phyloP scores from a whole-genome alignment of 192 early-diverging fungal genomes.

The Linderina pennispora region DNA sequence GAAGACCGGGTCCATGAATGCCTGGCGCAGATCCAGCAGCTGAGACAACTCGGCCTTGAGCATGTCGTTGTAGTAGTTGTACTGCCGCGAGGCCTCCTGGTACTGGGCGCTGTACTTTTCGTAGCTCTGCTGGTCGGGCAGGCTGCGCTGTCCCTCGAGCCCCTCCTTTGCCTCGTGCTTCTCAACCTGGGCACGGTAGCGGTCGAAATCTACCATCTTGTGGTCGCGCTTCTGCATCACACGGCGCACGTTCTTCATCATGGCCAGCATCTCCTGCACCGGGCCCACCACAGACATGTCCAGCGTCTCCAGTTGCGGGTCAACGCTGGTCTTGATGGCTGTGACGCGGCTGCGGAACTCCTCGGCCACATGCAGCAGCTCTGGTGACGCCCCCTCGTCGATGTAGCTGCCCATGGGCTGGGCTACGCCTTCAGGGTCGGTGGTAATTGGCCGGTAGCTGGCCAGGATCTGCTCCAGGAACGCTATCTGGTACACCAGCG shows the following conservation, averaged over 20 bases:
- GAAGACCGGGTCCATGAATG: slow-evolving; percentile 87
- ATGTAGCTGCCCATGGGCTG: slow-evolving; percentile 39
- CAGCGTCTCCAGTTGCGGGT: slow-evolving; percentile 63
- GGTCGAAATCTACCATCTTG: slow-evolving; percentile 92
- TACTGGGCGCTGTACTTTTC: slow-evolving; percentile 66
- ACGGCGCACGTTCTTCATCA: slow-evolving; percentile 75
- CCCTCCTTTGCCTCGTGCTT: slow-evolving; percentile 70
- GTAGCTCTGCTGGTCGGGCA: slow-evolving; percentile 60
- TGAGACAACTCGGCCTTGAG: slow-evolving; percentile 75
- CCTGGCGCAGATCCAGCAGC: slow-evolving; percentile 64
- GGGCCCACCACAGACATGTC: slow-evolving; percentile 78
- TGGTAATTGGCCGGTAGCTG: slow-evolving; percentile 51
- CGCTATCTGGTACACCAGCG: slow-evolving; percentile 57
- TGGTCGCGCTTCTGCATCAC: slow-evolving; percentile 85
- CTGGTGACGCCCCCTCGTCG: slow-evolving; percentile 52
- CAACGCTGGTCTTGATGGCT: slow-evolving; percentile 49
- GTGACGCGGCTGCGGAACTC: slow-evolving; percentile 35
- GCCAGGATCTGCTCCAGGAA: slow-evolving; percentile 53
- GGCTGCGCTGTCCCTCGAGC: slow-evolving; percentile 33
- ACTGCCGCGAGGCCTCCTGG: slow-evolving; percentile 78
- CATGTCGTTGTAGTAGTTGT: slow-evolving; percentile 74
- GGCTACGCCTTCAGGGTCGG: slow-evolving; percentile 29
- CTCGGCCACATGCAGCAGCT: slow-evolving; percentile 38
- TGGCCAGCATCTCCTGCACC: slow-evolving; percentile 61
- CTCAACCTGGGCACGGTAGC: slow-evolving; percentile 62